Evolutionary conservation across 768 basidiomycete species (phyloP).

Genomic region (Naganishia vishniacii): DNA sequence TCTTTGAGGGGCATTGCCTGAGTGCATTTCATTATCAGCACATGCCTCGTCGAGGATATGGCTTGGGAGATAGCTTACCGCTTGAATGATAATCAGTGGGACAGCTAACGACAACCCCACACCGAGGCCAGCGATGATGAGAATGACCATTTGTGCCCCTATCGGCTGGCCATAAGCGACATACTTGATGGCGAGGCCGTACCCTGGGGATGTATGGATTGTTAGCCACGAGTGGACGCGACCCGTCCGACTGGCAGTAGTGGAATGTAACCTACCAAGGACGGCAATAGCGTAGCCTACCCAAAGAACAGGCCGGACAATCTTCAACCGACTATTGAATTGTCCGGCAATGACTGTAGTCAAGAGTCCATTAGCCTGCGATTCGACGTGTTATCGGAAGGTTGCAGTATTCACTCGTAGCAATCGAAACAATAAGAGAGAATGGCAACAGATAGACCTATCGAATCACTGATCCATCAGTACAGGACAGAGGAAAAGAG

Average conservation of each 20-base stretch:
- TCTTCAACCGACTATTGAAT: conserved; percentile 33
- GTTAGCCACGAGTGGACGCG: not conserved
- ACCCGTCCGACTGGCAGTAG: conserved; percentile 23
- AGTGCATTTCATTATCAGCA: not conserved
- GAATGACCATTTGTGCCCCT: conserved; percentile 33
- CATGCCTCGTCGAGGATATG: not conserved
- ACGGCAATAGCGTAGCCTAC: conserved; percentile 33
- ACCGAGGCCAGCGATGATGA: conserved; percentile 33
- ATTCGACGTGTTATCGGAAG: conserved; percentile 23
- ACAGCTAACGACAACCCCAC: conserved; percentile 38
- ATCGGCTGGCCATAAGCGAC: conserved; percentile 21
- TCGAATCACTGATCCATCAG: conserved; percentile 28
- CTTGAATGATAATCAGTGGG: conserved; percentile 42
- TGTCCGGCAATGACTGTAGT: conserved; percentile 36
- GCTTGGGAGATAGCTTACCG: conserved; percentile 21
- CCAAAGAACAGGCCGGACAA: conserved; percentile 42
- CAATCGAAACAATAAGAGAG: conserved; percentile 23
- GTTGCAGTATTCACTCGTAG: conserved; percentile 15
- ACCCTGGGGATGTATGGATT: not conserved
- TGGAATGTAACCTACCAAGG: conserved; percentile 30
- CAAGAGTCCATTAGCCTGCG: no score
- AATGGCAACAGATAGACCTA: conserved; percentile 42
- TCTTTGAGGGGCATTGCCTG: conserved; percentile 43
- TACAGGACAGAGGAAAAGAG: conserved; percentile 13
- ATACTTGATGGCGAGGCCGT: conserved; percentile 24